Conservation (phyloP, 805 yeast species). For the Priceomyces fermenticarens region DNA sequence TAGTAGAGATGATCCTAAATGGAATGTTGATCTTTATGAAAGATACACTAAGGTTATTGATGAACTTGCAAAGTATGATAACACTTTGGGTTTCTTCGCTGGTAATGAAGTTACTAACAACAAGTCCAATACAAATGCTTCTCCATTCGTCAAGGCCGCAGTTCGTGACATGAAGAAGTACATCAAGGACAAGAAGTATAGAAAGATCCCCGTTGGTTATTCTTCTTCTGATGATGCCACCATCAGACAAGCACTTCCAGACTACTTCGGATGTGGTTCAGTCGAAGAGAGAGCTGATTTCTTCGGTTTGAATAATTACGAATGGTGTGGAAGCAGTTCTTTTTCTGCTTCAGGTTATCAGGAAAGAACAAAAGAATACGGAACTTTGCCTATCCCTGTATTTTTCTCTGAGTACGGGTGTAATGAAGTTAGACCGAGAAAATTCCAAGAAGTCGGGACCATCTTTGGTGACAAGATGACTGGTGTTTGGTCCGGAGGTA, state of each 20-base stretch:
- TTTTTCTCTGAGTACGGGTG: conserved; percentile 87
- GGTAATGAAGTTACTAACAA: conserved; percentile 83
- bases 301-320: conserved; percentile 87
- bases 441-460: conserved; percentile 67
- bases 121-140: conserved; percentile 63
- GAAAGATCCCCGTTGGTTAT: conserved; percentile 77
- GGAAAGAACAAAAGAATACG: conserved; percentile 60
- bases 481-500: conserved; percentile 87
- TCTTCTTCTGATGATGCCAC: conserved; percentile 73
- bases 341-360: conserved; percentile 62
- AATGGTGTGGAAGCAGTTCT: conserved; percentile 75
- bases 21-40: conserved; percentile 60
- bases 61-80: conserved; percentile 63
- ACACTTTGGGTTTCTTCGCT: conserved; percentile 78
- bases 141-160: conserved; percentile 82
- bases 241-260: conserved; percentile 67
- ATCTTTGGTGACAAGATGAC: conserved; percentile 69
- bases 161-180: conserved; percentile 73
- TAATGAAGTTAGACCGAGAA: conserved; percentile 66
- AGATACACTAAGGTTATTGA: conserved; percentile 74
- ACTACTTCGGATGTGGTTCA: conserved; percentile 75
- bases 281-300: conserved; percentile 66
- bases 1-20: conserved; percentile 58
- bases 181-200: conserved; percentile 56
- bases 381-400: conserved; percentile 64